Base-by-base conservation (phyloP, 2,329 filamentous ascomycete genomes). In the Dothideomycetidae sp. region DNA sequence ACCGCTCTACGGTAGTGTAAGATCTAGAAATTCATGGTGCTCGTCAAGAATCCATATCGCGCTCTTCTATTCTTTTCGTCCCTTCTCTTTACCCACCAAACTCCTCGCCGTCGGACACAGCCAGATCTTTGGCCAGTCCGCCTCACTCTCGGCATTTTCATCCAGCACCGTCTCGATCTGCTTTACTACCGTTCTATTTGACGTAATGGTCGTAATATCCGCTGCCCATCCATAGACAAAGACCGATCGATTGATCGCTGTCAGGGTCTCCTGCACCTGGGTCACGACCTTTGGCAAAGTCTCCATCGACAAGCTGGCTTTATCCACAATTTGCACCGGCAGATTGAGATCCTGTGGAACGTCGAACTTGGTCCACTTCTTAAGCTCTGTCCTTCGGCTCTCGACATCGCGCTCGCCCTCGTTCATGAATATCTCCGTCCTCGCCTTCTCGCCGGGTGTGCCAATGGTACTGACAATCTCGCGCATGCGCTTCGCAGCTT, bases 151-250 rank as follows among this genome's bases (percentile, higher is more conserved):
- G 33, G 63, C 57, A 42, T 68, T 59, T 42, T 64, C 61, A 43
- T 78, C 72, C 33, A 80, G 60, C 2, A 66, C 59, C 15, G 51
- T 54, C 45, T 81, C 73, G 31, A 86, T 71, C 45, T 76, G 69
- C 45, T 73, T 79, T 14, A 73, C 70, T 31, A 79, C 74, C 1
- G 70, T 71, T 14, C 71, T 67, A 51, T 86, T 85, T 43, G 75
- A 78, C 3, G 78, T 82, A 36, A 86, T 58, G 1, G 79, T 85
- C 1, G 76, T 80, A 16, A 70, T 51, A 1, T 67, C 61, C 5
- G 62, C 58, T 7, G 65, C 64, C 81, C 81, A 86, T 11, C 80
- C 80, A 49, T 75, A 75, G 36, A 80, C 61, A 50, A 85, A 82
- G 5, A 83, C 78, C 13, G 76, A 75, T n/a, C 66, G 58, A 48